These are phyloP conservation scores for Rhododendron mucronatum DNA, from an alignment of 148 eudicot species.

Conservation along the genomic window DNA sequence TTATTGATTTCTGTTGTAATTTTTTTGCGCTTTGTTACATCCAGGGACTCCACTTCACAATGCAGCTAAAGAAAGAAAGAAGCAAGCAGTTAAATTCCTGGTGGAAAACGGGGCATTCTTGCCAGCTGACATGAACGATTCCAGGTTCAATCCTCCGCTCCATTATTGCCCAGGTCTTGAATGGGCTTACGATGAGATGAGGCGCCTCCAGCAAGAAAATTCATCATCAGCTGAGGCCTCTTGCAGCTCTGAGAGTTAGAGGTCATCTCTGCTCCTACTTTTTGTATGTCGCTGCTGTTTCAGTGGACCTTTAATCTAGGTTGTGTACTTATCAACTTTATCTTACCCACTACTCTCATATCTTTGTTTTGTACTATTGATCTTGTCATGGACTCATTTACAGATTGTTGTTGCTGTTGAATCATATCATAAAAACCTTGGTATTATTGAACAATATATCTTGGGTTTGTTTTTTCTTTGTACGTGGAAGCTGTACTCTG, in stretches of 20 bases:
- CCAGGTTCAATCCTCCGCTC: conserved; percentile 89
- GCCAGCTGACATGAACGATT: conserved; percentile 80
- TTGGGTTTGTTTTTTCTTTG: not conserved
- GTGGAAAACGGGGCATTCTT: conserved; percentile 92
- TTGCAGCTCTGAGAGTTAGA: conserved; percentile 58
- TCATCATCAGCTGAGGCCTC: conserved; percentile 59
- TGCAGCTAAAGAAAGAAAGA: conserved; percentile 90
- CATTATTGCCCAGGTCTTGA: conserved; percentile 98
- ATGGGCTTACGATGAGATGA: conserved; percentile 95
- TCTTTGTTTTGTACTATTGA: not conserved
- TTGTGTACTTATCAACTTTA: not conserved
- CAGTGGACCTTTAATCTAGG: not conserved
- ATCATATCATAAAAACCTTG: not conserved
- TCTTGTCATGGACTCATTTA: not conserved
- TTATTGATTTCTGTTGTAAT: not conserved
- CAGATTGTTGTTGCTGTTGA: not conserved
- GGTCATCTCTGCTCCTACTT: not conserved
- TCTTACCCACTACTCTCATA: not conserved
- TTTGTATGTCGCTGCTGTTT: not conserved
- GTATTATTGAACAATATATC: not conserved
- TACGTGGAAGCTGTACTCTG: not conserved
- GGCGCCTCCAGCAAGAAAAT: conserved; percentile 49
- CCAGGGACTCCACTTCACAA: conserved; percentile 98
- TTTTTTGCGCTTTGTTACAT: conserved; percentile 2
- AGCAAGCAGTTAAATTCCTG: conserved; percentile 71